Percentiles rank a stretch among this genome's conserved stretches.
These are phyloP conservation scores for Xylariaceae sp. DNA, from an alignment of 2,329 filamentous ascomycete genomes.

Conservation along the genomic window DNA sequence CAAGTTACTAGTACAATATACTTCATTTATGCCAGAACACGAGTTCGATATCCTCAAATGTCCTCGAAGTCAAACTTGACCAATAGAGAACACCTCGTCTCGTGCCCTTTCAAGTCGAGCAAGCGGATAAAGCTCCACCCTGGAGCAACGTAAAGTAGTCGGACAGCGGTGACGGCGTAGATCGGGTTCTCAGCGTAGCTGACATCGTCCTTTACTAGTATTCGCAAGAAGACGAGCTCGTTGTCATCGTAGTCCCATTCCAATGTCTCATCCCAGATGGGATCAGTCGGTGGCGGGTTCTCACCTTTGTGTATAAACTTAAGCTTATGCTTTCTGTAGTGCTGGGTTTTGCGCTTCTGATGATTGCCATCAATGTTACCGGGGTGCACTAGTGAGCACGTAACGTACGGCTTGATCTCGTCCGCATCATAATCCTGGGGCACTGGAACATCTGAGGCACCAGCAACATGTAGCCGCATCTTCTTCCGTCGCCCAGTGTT, in stretches of 20 bases:
- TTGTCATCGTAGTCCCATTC: constrained; percentile 74
- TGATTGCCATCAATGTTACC: constrained; percentile 54
- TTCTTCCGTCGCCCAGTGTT: constrained; percentile 54
- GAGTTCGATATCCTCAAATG: constrained; percentile 18
- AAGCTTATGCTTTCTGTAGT: constrained; percentile 66
- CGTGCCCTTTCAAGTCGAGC: constrained; percentile 68
- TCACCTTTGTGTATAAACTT: constrained; percentile 64
- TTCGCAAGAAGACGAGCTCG: constrained; percentile 68
- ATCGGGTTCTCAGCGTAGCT: constrained; percentile 67
- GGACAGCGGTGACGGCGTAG: constrained; percentile 65
- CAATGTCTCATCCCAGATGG: constrained; percentile 69
- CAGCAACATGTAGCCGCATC: constrained; percentile 65
- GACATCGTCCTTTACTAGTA: constrained; percentile 72
- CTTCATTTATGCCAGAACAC: too few species aligned
- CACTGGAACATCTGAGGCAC: constrained; percentile 67
- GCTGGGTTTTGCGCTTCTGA: constrained; percentile 66
- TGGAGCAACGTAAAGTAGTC: constrained; percentile 49
- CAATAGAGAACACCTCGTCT: constrained; percentile 68
- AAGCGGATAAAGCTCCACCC: constrained; percentile 71
- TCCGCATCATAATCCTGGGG: constrained; percentile 57
- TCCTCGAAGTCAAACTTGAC: constrained; percentile 66
- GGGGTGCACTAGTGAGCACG: constrained; percentile 68
- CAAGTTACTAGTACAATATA: too few species aligned
- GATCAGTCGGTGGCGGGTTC: constrained; percentile 65
- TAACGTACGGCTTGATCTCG: constrained; percentile 68